phyloP scores from a whole-genome alignment of 73 alveolate species.

The Paraurostyla sp. region DNA sequence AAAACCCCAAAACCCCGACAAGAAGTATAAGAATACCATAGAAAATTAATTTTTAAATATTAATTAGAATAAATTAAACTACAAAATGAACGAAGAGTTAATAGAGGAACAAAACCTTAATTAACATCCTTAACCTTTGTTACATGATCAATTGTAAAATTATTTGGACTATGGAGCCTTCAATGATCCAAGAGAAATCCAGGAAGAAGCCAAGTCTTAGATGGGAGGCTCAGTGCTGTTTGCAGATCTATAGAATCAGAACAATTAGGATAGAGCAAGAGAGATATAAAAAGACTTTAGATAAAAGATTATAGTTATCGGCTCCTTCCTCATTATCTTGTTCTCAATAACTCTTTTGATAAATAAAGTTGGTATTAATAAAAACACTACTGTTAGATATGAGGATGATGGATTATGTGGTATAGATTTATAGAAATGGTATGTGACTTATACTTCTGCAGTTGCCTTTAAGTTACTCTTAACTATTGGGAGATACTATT shows the following conservation, averaged over 20 bases:
- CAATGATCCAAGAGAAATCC: neutral
- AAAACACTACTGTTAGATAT: neutral
- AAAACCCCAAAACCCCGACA: neutral
- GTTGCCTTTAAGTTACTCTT: constrained; percentile 14
- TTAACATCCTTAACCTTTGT: neutral
- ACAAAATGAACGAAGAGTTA: constrained; percentile 33
- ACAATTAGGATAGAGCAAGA: neutral
- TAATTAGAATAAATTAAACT: neutral
- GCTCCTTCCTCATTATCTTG: constrained; percentile 11
- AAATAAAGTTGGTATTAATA: constrained; percentile 37
- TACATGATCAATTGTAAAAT: too few relatives aligned
- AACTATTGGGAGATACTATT: constrained; percentile 30
- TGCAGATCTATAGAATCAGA: constrained; percentile 17
- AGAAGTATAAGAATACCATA: too few relatives aligned
- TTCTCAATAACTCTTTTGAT: constrained; percentile 38
- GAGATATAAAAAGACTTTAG: neutral
- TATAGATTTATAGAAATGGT: constrained; percentile 15
- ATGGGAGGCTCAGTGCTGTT: constrained; percentile 47
- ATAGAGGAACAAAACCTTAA: constrained; percentile 2
- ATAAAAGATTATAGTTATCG: neutral
- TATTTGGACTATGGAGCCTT: constrained; percentile 15
- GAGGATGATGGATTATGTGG: constrained; percentile 38
- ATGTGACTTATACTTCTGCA: neutral
- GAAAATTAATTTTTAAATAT: too few relatives aligned
- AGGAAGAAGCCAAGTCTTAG: constrained; percentile 17